Evolutionary conservation across 2,329 filamentous ascomycete species (phyloP).

Genomic region (Thermomyces lanuginosus): DNA sequence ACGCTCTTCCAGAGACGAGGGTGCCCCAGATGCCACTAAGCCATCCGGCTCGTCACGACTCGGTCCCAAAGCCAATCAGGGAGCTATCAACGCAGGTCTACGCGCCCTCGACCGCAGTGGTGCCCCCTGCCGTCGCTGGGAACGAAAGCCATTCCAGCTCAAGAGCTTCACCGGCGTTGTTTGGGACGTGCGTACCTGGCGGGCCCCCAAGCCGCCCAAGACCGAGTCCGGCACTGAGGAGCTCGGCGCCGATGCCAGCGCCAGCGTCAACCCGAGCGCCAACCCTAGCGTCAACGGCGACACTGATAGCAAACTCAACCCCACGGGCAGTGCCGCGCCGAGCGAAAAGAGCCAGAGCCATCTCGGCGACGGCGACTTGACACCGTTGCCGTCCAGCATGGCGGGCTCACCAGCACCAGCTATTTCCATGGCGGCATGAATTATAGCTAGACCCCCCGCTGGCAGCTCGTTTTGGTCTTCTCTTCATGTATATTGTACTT

Average conservation of each 20-base stretch:
- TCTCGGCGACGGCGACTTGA: conserved; percentile 33
- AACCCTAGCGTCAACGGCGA: conserved; percentile 25
- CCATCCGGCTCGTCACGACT: conserved; percentile 48
- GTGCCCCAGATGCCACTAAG: conserved; percentile 28
- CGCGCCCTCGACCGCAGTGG: conserved; percentile 85
- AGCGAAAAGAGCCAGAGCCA: conserved; percentile 48
- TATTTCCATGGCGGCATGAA: conserved; percentile 24
- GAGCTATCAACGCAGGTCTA: conserved; percentile 90
- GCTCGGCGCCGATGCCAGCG: conserved; percentile 29
- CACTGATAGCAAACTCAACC: conserved; percentile 41
- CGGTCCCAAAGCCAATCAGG: conserved; percentile 89
- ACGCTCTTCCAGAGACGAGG: conserved; percentile 31
- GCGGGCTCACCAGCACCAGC: conserved; percentile 38
- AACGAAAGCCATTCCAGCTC: conserved; percentile 61
- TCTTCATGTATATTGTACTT: conserved; percentile 4
- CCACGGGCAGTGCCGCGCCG: conserved; percentile 40
- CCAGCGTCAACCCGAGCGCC: conserved; percentile 1
- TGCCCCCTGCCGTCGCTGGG: conserved; percentile 84
- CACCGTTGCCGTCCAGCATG: conserved; percentile 29
- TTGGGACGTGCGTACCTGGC: conserved; percentile 75
- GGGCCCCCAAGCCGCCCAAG: conserved; percentile 32
- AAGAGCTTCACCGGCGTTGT: conserved; percentile 83
- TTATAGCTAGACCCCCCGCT: conserved; percentile 1
- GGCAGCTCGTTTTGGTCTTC: conserved; percentile 1
- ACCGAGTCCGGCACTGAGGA: conserved; percentile 42